These are phyloP conservation scores for Triticum aestivum DNA, from an alignment of 176 grass and related monocot species.

Conservation along the genomic window IWGSC_CS_RefSeq_v2.1 NC_057798.1:490879399-490879898, in stretches of 20 bases:
- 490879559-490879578: conserved; percentile 87
- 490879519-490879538: conserved; percentile 85
- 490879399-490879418: conserved; percentile 51
- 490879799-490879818: conserved; percentile 63
- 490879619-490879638: conserved; percentile 87
- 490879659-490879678: conserved; percentile 78
- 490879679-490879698: conserved; percentile 75
- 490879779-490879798: conserved; percentile 76
- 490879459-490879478: conserved; percentile 27
- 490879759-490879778: conserved; percentile 90
- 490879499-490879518: conserved; percentile 87
- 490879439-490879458: not conserved
- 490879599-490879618: conserved; percentile 84
- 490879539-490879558: conserved; percentile 95
- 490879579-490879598: conserved; percentile 98
- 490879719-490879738: conserved; percentile 90
- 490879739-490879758: conserved; percentile 68
- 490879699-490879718: conserved; percentile 84
- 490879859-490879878: conserved; percentile 36
- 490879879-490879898: conserved; percentile 77
- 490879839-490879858: conserved; percentile 35
- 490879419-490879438: conserved; percentile 10
- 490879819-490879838: conserved; percentile 70
- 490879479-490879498: conserved; percentile 19
- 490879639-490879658: conserved; percentile 95